These are phyloP conservation scores for Vaccinium macrocarpon DNA, from an alignment of 148 eudicot species.

Conservation along the genomic window DNA sequence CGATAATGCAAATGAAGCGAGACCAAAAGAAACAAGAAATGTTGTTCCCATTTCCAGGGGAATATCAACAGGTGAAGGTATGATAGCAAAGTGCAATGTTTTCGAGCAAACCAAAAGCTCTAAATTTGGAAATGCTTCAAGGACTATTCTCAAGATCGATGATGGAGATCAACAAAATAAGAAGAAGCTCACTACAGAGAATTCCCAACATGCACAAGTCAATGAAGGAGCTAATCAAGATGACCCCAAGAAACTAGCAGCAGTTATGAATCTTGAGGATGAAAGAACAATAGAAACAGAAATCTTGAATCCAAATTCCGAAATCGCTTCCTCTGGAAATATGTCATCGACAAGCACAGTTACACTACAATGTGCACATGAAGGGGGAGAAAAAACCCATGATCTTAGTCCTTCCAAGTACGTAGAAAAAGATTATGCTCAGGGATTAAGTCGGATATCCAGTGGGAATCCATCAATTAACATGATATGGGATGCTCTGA, in stretches of 20 bases:
- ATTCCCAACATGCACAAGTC: not conserved
- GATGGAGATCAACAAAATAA: slow-evolving; percentile 12
- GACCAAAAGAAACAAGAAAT: slow-evolving; percentile 11
- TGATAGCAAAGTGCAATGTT: not conserved
- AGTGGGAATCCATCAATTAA: slow-evolving; percentile 11
- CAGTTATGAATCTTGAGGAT: not conserved
- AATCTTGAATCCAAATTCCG: not conserved
- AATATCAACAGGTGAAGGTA: slow-evolving; percentile 25
- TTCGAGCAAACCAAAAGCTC: not conserved
- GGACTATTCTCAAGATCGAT: not conserved
- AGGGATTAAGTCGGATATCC: slow-evolving; percentile 2
- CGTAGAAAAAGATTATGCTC: not conserved
- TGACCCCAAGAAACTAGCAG: not conserved
- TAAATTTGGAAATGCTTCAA: not conserved
- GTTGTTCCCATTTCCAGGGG: slow-evolving; percentile 39
- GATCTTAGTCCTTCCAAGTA: slow-evolving; percentile 1
- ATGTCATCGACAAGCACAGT: slow-evolving; percentile 14
- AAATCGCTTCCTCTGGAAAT: slow-evolving; percentile 29
- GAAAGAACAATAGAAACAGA: not conserved
- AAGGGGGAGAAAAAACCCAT: slow-evolving; percentile 22
- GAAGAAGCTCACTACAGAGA: slow-evolving; percentile 18
- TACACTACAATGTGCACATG: slow-evolving; percentile 9
- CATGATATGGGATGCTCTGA: slow-evolving; percentile 39
- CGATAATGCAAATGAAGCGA: not conserved
- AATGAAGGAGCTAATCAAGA: slow-evolving; percentile 10